Evolutionary conservation across 169 alveolate genomes (phyloP), one percentile per base, ranked within the genome.

Genomic region (Amoebophrya sp.): DNA sequence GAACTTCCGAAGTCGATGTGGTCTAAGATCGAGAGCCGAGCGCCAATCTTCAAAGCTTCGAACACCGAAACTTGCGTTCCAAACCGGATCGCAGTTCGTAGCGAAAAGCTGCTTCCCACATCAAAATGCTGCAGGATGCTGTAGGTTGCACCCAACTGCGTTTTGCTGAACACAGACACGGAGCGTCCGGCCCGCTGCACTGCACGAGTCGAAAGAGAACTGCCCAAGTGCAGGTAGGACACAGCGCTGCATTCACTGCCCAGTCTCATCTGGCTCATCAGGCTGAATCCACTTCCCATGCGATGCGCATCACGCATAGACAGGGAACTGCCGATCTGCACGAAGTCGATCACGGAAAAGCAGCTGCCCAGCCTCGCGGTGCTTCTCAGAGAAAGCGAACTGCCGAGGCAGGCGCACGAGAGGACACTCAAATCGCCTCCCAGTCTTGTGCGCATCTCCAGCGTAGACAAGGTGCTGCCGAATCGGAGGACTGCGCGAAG

Each of bases 271-370:
- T 36, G n/a, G n/a, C 53, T 33, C 36, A 40, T 24, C n/a, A 89
- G 54, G 53, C 54, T 36, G 90, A 14, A 40, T 3, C 54, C 39
- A 47, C 90, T 89, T 14, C 53, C 90, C 53, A 89, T 41, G 6
- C 90, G 40, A 33, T 41, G 33, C 54, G 33, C n/a, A 10, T 47
- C 90, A 29, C 90, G 90, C 6, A 89, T 33, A 34, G 90, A 89
- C 0, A 89, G 90, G 24, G 90, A 26, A 33, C 41, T 26, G 40
- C 90, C 90, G 23, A 89, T 14, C 3, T 6, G 2, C 33, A 89
- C n/a, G 90, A 36, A 89, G 90, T 89, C 90, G 2, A 89, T 89
- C 33, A 38, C 40, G 6, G 90, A 89, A 14, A 89, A 29, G 36
- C n/a, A 14, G 24, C 40, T 33, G 47, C 90, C 90, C 54, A n/a